phyloP scores from a whole-genome alignment of 2,329 filamentous ascomycete genomes.

The Hypoxylon sp. region DNA sequence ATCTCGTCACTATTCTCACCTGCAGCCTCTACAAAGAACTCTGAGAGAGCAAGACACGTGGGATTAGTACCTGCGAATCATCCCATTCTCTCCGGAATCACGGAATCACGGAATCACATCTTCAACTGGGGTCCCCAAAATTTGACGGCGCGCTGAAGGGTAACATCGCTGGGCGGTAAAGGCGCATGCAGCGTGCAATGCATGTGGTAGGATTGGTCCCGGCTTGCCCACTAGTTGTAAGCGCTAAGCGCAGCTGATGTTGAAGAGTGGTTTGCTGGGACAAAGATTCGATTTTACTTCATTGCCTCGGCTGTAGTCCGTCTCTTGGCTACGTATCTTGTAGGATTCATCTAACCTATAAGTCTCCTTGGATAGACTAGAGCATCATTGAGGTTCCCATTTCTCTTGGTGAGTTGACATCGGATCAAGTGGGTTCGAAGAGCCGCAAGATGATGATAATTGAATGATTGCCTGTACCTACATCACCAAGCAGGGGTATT shows the following conservation, averaged over 20 bases:
- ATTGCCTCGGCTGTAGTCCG: not conserved
- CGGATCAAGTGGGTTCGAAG: not conserved
- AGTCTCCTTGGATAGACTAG: not conserved
- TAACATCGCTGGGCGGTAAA: constrained; percentile 45
- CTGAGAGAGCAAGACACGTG: constrained; percentile 35
- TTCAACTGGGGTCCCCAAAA: constrained; percentile 25
- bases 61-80: constrained; percentile 40
- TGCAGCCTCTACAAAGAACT: constrained; percentile 8
- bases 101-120: constrained; percentile 6
- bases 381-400: not conserved
- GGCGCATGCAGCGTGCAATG: constrained; percentile 32
- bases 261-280: constrained; percentile 24
- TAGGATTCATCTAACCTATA: not conserved
- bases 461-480: constrained; percentile 5
- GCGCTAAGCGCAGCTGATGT: constrained; percentile 40
- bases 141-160: constrained; percentile 32
- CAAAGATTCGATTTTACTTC: not conserved
- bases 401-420: not conserved
- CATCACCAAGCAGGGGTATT: constrained; percentile 24
- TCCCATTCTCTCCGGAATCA: constrained; percentile 26
- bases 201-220: constrained; percentile 24
- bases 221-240: constrained; percentile 25
- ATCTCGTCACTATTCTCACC: constrained; percentile 13
- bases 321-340: not conserved
- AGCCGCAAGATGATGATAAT: constrained; percentile 9